Evolutionary conservation across 495 filamentous ascomycete genomes (phyloP), one percentile per base, ranked within the genome.

Genomic region (Tuber brumale): DNA sequence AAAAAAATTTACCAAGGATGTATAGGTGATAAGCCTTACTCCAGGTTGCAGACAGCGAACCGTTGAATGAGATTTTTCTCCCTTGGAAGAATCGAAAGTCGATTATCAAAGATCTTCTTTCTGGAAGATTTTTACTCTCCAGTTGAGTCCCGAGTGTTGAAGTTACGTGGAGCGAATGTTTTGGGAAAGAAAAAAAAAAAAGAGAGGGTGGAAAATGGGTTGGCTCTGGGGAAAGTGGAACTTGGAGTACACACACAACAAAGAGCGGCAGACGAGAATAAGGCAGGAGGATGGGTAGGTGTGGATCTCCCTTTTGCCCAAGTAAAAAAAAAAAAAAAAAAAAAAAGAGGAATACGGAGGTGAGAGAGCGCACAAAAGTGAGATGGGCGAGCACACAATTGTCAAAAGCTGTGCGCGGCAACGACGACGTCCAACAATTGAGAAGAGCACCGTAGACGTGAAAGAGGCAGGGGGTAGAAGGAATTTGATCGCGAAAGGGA

Each of bases 401-500:
- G 57, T 66, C 57, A 66, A 66, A 66, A 66, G 57, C 12, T 31
- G 27, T 66, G 57, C 57, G 27, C 57, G 57, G 35, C 57, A 35
- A 35, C 14, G 27, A 35, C 27, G 14, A 66, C 77, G 77, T 46
- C 81, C 73, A 83, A 76, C 76, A 74, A 83, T 78, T 69, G 71
- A 77, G 74, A 80, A 72, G 73, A 74, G 75, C 42, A 37, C 37
- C 37, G 37, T 39, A 43, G 74, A 73, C 72, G 75, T 74, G 76
- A 75, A 79, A 72, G 72, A 76, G 73, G 78, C 66, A 69, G 61
- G 16, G 35, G 74, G 66, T 51, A 43, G 39, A 72, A 76, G 74
- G 79, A 73, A 66, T 19, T 79, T 76, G 78, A 77, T 72, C 81
- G 79, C 74, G 80, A 84, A 84, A 76, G 75, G 73, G 69, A 81